phyloP scores from a whole-genome alignment of 768 basidiomycete species.

The Lactarius evosmus region DNA sequence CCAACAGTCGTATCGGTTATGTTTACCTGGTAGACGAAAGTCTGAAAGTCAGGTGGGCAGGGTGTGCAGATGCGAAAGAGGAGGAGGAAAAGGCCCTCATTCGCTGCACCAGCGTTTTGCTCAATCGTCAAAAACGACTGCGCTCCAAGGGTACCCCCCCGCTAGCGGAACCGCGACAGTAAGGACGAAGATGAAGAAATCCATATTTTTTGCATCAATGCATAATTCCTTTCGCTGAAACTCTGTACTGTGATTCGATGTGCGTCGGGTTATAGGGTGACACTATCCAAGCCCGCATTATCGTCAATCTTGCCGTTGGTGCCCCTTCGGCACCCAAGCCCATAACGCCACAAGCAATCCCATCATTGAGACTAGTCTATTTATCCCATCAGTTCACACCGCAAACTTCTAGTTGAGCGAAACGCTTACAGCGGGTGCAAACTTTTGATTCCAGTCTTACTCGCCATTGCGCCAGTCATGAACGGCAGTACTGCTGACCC shows the following conservation, averaged over 20 bases:
- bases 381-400: background rate
- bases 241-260: background rate
- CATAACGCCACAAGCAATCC: constrained; percentile 41
- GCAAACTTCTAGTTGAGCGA: background rate
- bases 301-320: constrained; percentile 17
- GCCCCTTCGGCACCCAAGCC: constrained; percentile 40
- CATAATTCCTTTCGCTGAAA: background rate
- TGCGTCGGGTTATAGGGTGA: background rate
- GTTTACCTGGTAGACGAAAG: constrained; percentile 88
- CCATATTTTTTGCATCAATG: background rate
- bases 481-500: constrained; percentile 53
- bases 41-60: constrained; percentile 87
- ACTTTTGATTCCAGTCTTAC: constrained; percentile 41
- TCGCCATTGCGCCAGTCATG: constrained; percentile 46
- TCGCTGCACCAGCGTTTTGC: constrained; percentile 63
- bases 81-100: constrained; percentile 71
- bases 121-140: constrained; percentile 51
- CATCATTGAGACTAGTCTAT: constrained; percentile 43
- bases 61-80: constrained; percentile 74
- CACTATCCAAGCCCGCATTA: background rate
- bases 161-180: background rate
- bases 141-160: background rate
- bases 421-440: constrained; percentile 49
- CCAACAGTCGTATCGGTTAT: constrained; percentile 88
- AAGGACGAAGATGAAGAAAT: background rate